phyloP scores from a whole-genome alignment of 169 alveolate genomes.

The Pseudocohnilembus persalinus region DNA sequence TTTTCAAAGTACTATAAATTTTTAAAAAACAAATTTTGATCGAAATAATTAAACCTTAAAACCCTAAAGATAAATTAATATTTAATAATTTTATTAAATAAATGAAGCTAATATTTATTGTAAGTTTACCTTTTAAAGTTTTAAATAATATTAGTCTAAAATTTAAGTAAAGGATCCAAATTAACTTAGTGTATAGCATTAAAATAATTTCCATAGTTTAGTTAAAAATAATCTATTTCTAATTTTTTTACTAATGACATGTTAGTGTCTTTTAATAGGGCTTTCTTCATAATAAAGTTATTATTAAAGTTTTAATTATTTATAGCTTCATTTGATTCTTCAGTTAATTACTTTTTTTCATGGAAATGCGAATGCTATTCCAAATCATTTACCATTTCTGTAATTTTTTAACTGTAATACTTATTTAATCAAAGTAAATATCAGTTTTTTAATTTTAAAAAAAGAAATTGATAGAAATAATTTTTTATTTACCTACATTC shows the following conservation, averaged over 20 bases:
- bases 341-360: neutral
- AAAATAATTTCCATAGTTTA: slow-evolving; percentile 8
- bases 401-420: neutral
- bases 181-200: slow-evolving; percentile 22
- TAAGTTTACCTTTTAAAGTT: neutral
- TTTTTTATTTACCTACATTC: neutral
- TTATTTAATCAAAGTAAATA: neutral
- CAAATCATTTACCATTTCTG: neutral
- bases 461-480: no score
- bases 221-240: slow-evolving; percentile 24
- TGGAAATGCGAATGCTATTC: no score
- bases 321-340: neutral
- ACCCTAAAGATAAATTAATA: neutral
- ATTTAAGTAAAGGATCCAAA: slow-evolving; percentile 9
- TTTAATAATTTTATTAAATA: no score
- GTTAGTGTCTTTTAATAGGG: slow-evolving; percentile 21
- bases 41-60: neutral
- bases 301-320: neutral
- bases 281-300: slow-evolving; percentile 20
- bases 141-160: neutral
- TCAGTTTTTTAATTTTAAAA: neutral
- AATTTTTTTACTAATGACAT: slow-evolving; percentile 12
- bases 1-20: neutral
- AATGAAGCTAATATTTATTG: no score
- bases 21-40: neutral